phyloP scores from a whole-genome alignment of 2,329 filamentous ascomycete species.

The Aspergillus eucalypticola region DNA sequence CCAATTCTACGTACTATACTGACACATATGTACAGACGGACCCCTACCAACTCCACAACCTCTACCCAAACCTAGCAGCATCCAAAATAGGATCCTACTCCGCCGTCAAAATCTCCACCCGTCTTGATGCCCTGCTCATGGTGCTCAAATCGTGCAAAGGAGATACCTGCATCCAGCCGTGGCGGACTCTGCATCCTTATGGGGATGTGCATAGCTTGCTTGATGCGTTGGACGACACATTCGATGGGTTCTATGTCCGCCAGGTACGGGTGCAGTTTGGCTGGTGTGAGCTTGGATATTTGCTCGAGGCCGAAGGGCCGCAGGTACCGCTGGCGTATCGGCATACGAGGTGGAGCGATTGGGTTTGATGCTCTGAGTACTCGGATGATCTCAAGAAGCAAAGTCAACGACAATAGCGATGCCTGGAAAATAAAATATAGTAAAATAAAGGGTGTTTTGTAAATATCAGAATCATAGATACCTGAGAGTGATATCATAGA shows the following conservation, averaged over 20 bases:
- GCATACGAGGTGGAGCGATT: neutral
- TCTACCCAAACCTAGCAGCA: neutral
- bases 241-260: conserved; percentile 4
- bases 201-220: conserved; percentile 6
- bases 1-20: neutral
- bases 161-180: conserved; percentile 35
- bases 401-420: no score
- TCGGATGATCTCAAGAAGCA: no score
- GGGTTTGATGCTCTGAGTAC: neutral
- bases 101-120: conserved; percentile 20
- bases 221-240: conserved; percentile 1
- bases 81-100: neutral
- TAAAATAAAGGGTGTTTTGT: no score
- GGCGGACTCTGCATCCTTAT: conserved; percentile 34
- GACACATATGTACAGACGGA: neutral
- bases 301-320: neutral
- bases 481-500: no score
- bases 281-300: neutral
- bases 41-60: conserved; percentile 11
- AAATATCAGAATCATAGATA: no score
- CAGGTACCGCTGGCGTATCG: neutral
- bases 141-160: conserved; percentile 43
- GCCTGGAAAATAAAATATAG: no score
- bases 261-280: neutral
- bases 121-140: conserved; percentile 40